Conservation (phyloP, 257 asterid genomes). For the Forsythia viridissima region DNA sequence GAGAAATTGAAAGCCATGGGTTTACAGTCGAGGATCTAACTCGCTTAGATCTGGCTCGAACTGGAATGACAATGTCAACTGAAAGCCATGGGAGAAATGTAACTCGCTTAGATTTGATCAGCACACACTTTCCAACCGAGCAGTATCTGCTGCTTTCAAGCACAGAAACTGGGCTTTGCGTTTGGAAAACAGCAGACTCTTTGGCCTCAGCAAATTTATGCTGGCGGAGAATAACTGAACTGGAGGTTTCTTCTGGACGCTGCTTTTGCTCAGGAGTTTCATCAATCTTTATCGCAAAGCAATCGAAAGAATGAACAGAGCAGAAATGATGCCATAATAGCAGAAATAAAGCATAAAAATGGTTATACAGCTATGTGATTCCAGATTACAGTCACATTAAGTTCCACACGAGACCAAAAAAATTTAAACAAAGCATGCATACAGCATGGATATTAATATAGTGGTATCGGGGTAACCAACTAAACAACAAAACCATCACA, state of each 20-base stretch:
- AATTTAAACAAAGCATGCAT: background rate
- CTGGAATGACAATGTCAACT: slow-evolving; percentile 37
- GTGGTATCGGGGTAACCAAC: too few relatives aligned
- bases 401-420: background rate
- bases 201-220: slow-evolving; percentile 27
- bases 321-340: background rate
- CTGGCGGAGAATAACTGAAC: slow-evolving; percentile 24
- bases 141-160: slow-evolving; percentile 62
- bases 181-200: slow-evolving; percentile 45
- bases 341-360: background rate
- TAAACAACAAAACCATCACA: background rate
- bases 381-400: background rate
- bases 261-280: slow-evolving; percentile 28
- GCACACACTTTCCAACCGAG: slow-evolving; percentile 40
- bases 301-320: slow-evolving; percentile 20
- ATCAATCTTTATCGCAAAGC: slow-evolving; percentile 23
- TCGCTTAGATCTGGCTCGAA: slow-evolving; percentile 65
- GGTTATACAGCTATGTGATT: background rate
- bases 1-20: slow-evolving; percentile 59
- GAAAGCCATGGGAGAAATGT: slow-evolving; percentile 24
- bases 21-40: slow-evolving; percentile 48
- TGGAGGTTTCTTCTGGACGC: slow-evolving; percentile 20
- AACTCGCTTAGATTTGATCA: slow-evolving; percentile 54
- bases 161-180: slow-evolving; percentile 75
- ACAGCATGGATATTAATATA: background rate